Conservation (phyloP, 2,329 filamentous ascomycete genomes). For the Fusarium xyrophilum region DNA sequence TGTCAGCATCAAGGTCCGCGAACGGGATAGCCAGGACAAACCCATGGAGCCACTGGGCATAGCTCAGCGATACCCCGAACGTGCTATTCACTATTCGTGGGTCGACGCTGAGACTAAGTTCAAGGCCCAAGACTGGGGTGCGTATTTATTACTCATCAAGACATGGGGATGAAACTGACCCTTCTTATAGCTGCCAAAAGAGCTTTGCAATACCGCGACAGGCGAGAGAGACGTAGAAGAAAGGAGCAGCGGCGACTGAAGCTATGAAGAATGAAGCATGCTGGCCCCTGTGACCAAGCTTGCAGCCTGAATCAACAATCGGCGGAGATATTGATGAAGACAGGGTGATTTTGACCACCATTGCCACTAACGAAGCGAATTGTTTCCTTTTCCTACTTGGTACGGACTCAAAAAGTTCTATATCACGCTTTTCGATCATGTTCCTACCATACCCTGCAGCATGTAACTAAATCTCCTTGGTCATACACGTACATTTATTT, state of each 20-base stretch:
- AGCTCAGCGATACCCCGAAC: slow-evolving; percentile 55
- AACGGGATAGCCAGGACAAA: slow-evolving; percentile 48
- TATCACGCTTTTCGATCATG: slow-evolving; percentile 26
- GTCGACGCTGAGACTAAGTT: slow-evolving; percentile 50
- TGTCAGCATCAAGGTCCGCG: slow-evolving; percentile 50
- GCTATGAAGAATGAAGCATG: slow-evolving; percentile 37
- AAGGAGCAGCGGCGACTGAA: slow-evolving; percentile 50
- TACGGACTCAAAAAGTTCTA: not conserved
- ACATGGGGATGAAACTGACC: slow-evolving; percentile 25
- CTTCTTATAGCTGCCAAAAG: slow-evolving; percentile 45
- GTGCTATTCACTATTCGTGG: slow-evolving; percentile 55
- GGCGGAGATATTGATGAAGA: not conserved
- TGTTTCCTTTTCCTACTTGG: not conserved
- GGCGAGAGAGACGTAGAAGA: slow-evolving; percentile 48
- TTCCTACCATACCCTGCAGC: slow-evolving; percentile 27
- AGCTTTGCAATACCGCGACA: slow-evolving; percentile 47
- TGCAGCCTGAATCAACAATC: not conserved
- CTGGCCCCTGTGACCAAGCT: not conserved
- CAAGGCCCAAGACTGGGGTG: slow-evolving; percentile 51
- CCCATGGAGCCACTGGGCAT: slow-evolving; percentile 49
- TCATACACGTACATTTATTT: slow-evolving; percentile 1
- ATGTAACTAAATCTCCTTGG: slow-evolving; percentile 31
- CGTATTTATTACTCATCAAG: slow-evolving; percentile 35
- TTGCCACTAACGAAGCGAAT: slow-evolving; percentile 16
- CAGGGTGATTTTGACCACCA: slow-evolving; percentile 14